Evolutionary conservation across 768 basidiomycete genomes (phyloP), one percentile per base, ranked within the genome.

Genomic region (Phlegmacium glaucopus): DNA sequence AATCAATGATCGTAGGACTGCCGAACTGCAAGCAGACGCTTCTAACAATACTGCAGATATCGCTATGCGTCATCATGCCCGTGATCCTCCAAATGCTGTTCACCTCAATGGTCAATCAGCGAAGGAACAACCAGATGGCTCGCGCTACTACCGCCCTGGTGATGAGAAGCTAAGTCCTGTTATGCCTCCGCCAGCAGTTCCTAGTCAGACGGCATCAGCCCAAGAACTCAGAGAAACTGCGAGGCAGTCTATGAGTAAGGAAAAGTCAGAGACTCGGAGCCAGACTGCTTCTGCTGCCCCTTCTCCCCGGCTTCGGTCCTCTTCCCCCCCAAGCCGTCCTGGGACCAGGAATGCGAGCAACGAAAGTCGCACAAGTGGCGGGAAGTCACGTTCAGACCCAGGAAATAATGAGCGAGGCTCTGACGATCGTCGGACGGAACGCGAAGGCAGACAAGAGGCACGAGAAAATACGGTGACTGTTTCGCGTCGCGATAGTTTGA

Each of bases 151-250:
- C 41, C 70, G 69, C 42, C 63, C 63, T 46, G 41, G 48, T 6
- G 80, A 82, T 11, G 75, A 76, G 30, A 69, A 67, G 39, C 53
- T 55, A 29, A 48, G 59, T 17, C 74, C 78, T 29, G 59, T 60
- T 1, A 91, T 92, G 88, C 87, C 85, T 10, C 90, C 90, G 4
- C 90, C 90, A 13, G 74, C 70, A 18, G 80, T 74, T 40, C 90
- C 90, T 2, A 91, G 89, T 56, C 87, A 90, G 57, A 90, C 88
- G 0, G 66, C 72, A 6, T 86, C 85, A 9, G 87, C 88, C 1
- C 86, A 90, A 55, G 89, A 89, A 56, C 73, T 90, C 12, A 77
- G 90, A 42, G 87, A 87, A 60, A 89, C 85, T 2, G 89, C 88
- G 6, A 86, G 84, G 57, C 83, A 86, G 58, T 75, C 79, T 12